Percentiles rank a stretch among this genome's conserved stretches.
These are phyloP conservation scores for Podospora didyma DNA, from an alignment of 495 filamentous ascomycete species.

Conservation along the genomic window DNA sequence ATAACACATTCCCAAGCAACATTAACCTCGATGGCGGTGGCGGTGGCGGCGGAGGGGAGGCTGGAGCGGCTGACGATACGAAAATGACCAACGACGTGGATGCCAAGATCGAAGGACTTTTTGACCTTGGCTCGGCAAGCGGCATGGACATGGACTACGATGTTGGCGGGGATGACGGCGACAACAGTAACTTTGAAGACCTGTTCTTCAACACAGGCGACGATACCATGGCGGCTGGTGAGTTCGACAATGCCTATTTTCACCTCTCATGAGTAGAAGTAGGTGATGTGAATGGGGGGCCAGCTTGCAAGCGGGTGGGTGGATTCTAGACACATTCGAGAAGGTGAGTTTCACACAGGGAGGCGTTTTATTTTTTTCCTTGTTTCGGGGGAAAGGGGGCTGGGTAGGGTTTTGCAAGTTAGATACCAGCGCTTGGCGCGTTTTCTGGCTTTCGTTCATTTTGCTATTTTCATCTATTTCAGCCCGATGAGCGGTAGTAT, in stretches of 20 bases:
- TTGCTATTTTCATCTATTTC: too few relatives aligned
- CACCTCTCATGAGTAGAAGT: background rate
- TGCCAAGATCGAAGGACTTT: slow-evolving; percentile 36
- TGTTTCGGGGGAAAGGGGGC: too few relatives aligned
- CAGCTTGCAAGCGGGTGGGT: too few relatives aligned
- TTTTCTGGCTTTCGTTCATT: too few relatives aligned
- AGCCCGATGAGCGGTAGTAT: too few relatives aligned
- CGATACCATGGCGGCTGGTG: slow-evolving; percentile 24
- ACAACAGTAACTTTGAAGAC: slow-evolving; percentile 36
- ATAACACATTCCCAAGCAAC: slow-evolving; percentile 2
- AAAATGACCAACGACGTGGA: slow-evolving; percentile 23
- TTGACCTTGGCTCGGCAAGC: slow-evolving; percentile 28
- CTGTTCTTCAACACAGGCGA: slow-evolving; percentile 31
- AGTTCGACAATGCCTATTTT: slow-evolving; percentile 34
- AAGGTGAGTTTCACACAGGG: too few relatives aligned
- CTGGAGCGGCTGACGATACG: slow-evolving; percentile 10
- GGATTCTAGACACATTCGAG: too few relatives aligned
- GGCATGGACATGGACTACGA: slow-evolving; percentile 36
- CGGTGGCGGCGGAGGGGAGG: slow-evolving; percentile 4
- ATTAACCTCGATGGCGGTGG: slow-evolving; percentile 6
- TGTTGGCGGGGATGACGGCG: slow-evolving; percentile 29
- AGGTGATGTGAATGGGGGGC: too few relatives aligned
- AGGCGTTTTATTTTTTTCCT: too few relatives aligned
- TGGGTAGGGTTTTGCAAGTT: too few relatives aligned
- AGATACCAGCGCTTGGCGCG: too few relatives aligned